phyloP scores from a whole-genome alignment of 2,329 filamentous ascomycete species.

The Pezicula carpinea region DNA sequence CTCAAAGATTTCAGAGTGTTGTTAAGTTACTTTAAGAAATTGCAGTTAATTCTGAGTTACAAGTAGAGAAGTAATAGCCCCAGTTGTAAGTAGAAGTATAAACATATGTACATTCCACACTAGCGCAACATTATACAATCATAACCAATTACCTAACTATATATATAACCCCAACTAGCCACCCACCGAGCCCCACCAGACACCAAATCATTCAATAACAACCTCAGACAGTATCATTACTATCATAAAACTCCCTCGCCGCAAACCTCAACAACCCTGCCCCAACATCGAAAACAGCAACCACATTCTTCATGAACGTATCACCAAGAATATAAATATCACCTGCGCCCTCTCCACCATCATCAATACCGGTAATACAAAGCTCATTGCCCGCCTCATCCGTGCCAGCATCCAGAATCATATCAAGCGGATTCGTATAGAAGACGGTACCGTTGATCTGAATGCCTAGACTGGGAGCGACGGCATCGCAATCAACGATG shows the following conservation, averaged over 20 bases:
- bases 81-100: no score
- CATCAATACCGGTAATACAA: constrained; percentile 31
- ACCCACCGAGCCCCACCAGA: no score
- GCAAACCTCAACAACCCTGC: constrained; percentile 42
- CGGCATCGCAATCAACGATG: constrained; percentile 37
- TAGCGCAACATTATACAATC: no score
- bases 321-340: constrained; percentile 38
- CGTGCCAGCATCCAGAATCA: constrained; percentile 22
- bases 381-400: constrained; percentile 11
- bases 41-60: no score
- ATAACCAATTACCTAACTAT: no score
- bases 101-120: no score
- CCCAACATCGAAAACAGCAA: constrained; percentile 46
- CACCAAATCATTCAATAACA: no score
- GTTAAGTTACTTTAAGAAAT: no score
- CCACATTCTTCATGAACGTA: constrained; percentile 44
- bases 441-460: constrained; percentile 32
- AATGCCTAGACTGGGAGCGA: constrained; percentile 35
- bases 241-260: constrained; percentile 20
- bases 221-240: constrained; percentile 4
- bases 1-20: no score
- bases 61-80: no score
- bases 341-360: constrained; percentile 24
- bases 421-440: constrained; percentile 25
- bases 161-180: background rate